These are phyloP conservation scores for Apiotrichum brassicae DNA, from an alignment of 1,284 basidiomycete genomes.

Conservation along the genomic window DNA sequence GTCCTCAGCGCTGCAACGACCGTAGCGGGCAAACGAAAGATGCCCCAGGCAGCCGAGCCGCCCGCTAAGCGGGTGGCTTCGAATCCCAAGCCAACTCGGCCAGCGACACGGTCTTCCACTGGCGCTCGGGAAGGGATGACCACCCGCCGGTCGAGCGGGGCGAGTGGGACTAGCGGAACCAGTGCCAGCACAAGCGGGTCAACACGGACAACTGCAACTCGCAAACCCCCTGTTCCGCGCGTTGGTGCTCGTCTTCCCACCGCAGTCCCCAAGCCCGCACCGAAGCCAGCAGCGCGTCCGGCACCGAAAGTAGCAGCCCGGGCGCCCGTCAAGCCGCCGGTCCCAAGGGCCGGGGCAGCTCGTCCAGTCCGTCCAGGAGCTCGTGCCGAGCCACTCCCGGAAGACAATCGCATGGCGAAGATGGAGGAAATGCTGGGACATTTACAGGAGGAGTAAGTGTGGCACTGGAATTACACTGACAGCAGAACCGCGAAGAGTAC, in stretches of 20 bases:
- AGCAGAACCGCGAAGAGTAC: slow-evolving; percentile 21
- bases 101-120: not conserved
- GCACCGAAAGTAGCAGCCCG: too few relatives aligned
- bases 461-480: not conserved
- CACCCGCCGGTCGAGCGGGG: not conserved
- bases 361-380: not conserved
- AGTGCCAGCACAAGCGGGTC: too few relatives aligned
- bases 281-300: not conserved
- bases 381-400: not conserved
- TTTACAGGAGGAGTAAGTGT: slow-evolving; percentile 29
- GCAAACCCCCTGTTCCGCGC: slow-evolving; percentile 6
- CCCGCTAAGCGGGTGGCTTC: slow-evolving; percentile 22
- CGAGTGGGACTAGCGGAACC: too few relatives aligned
- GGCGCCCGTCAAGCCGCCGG: too few relatives aligned
- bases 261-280: not conserved
- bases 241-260: not conserved
- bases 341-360: too few relatives aligned
- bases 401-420: slow-evolving; percentile 30
- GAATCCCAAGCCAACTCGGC: too few relatives aligned
- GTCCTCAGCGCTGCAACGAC: not conserved
- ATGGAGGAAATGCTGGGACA: slow-evolving; percentile 38
- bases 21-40: slow-evolving; percentile 27
- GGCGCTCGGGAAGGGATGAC: not conserved
- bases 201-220: not conserved
- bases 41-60: slow-evolving; percentile 22